Percentiles rank a stretch among this genome's conserved stretches.
Conservation (phyloP, 2,329 filamentous ascomycete species). For the Diplodia mutila region DNA sequence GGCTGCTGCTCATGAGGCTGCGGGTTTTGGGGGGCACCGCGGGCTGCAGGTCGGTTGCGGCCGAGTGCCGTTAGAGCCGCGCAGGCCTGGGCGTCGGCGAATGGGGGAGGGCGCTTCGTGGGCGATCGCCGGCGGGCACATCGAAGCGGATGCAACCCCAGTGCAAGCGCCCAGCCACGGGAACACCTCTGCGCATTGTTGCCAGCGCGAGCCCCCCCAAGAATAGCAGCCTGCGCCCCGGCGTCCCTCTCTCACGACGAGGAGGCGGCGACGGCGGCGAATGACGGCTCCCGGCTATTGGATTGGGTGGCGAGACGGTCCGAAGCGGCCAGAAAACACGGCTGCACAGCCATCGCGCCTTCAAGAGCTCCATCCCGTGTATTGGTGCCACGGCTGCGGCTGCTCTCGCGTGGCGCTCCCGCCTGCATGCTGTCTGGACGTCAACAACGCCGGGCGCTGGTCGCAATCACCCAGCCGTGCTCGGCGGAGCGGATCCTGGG, state of each 20-base stretch:
- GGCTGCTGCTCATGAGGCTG: neutral
- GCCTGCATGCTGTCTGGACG: neutral
- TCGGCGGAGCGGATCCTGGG: neutral
- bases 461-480: constrained; percentile 18
- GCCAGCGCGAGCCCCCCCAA: neutral
- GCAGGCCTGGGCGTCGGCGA: constrained; percentile 13
- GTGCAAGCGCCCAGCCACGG: neutral
- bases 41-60: constrained; percentile 11
- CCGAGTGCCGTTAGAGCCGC: constrained; percentile 22
- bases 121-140: constrained; percentile 18
- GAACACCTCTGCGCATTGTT: neutral
- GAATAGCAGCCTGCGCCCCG: constrained; percentile 17
- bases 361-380: neutral
- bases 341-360: constrained; percentile 17
- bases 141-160: constrained; percentile 19
- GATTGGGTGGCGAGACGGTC: constrained; percentile 16
- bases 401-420: neutral
- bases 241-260: neutral
- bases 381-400: neutral
- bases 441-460: neutral
- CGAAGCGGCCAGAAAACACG: constrained; percentile 4
- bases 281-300: neutral
- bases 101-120: neutral
- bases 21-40: neutral
- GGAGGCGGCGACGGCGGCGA: neutral